A percentile compares a stretch with the other conserved stretches of the same genome.
These are phyloP conservation scores for Leucosporidium creatinivorum DNA, from an alignment of 768 basidiomycete genomes.

Conservation along the genomic window DNA sequence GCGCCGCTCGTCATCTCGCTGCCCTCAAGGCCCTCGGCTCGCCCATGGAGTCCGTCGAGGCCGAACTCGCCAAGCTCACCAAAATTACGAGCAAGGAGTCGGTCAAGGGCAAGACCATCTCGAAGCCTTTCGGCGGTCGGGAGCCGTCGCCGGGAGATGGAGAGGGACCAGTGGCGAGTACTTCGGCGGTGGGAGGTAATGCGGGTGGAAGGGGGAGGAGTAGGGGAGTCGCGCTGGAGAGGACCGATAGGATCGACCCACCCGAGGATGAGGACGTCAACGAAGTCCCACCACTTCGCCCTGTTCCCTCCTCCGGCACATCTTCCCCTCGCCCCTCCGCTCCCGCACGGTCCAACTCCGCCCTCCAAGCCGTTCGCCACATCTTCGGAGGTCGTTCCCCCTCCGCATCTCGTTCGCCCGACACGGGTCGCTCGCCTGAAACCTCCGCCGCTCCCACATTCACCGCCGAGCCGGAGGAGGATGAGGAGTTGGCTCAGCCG, in stretches of 20 bases:
- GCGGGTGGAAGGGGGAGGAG: background rate
- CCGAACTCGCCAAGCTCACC: constrained; percentile 17
- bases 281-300: background rate
- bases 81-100: constrained; percentile 8
- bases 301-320: too few species aligned
- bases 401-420: constrained; percentile 1
- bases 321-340: constrained; percentile 2
- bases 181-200: background rate
- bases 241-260: background rate
- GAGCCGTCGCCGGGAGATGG: too few species aligned
- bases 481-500: background rate
- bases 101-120: constrained; percentile 1
- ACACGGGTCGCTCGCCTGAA: too few species aligned
- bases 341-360: background rate
- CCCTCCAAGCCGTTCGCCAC: constrained; percentile 14
- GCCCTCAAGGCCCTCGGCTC: constrained; percentile 25
- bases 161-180: background rate
- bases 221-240: background rate
- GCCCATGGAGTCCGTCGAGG: constrained; percentile 19
- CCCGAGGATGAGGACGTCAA: background rate
- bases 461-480: background rate
- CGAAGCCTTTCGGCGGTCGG: too few species aligned
- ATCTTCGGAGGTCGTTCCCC: constrained; percentile 7
- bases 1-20: constrained; percentile 29
- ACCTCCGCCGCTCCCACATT: too few species aligned